Evolutionary conservation across 495 filamentous ascomycete genomes (phyloP).

Genomic region (Entonaema liquescens): DNA sequence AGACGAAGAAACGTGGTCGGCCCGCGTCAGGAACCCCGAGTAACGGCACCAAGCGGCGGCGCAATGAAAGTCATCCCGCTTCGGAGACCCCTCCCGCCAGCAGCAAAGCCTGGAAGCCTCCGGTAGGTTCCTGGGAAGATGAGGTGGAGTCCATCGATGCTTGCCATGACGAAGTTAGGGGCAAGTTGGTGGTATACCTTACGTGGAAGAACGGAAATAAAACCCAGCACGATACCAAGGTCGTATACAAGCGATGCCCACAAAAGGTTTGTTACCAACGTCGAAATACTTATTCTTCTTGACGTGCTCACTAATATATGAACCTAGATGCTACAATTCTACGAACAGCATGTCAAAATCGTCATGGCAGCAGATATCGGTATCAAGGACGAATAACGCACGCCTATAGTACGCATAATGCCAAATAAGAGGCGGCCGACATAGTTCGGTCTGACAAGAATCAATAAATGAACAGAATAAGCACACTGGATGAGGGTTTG

Average conservation of each 20-base stretch:
- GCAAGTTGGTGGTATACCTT: slow-evolving; percentile 60
- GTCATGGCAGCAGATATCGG: slow-evolving; percentile 39
- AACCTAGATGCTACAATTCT: slow-evolving; percentile 66
- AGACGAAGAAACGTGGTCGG: slow-evolving; percentile 59
- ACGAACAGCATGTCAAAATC: slow-evolving; percentile 65
- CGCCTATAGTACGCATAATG: not conserved
- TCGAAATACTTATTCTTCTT: not conserved
- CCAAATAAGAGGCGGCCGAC: not conserved
- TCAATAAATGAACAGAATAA: not conserved
- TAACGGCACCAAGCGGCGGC: slow-evolving; percentile 48
- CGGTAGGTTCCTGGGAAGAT: slow-evolving; percentile 67
- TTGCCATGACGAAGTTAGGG: slow-evolving; percentile 60
- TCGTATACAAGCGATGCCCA: slow-evolving; percentile 66
- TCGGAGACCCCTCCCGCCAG: slow-evolving; percentile 50
- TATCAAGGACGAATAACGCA: slow-evolving; percentile 25
- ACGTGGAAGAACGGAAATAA: slow-evolving; percentile 67
- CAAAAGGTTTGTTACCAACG: slow-evolving; percentile 59
- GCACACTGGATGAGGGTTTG: not conserved
- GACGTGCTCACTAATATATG: slow-evolving; percentile 11
- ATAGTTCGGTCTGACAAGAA: not conserved
- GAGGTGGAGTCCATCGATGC: slow-evolving; percentile 64
- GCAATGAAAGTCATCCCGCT: slow-evolving; percentile 49
- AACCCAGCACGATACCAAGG: slow-evolving; percentile 64
- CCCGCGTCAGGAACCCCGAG: slow-evolving; percentile 44
- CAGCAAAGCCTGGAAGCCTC: slow-evolving; percentile 59